phyloP scores from a whole-genome alignment of 768 basidiomycete species.

The Russula olivacea region DNA sequence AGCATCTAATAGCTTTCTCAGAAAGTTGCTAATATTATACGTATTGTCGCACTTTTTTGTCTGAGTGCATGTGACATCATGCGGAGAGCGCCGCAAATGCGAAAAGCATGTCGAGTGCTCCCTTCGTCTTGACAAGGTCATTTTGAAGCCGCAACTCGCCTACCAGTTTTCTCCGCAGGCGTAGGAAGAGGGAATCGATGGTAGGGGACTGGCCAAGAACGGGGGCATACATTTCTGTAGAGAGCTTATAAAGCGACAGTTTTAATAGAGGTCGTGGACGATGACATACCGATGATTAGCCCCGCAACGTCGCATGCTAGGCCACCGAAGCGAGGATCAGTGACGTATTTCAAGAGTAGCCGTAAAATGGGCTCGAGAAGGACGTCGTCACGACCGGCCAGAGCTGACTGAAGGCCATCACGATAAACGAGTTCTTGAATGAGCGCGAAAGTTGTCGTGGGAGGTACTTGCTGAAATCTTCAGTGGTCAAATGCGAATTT shows the following conservation, averaged over 20 bases:
- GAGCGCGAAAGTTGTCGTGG: constrained; percentile 81
- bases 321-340: constrained; percentile 90
- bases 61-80: constrained; percentile 15
- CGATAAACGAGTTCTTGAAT: constrained; percentile 91
- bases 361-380: constrained; percentile 87
- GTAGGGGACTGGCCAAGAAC: constrained; percentile 92
- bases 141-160: constrained; percentile 85
- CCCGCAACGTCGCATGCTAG: constrained; percentile 75
- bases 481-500: constrained; percentile 6
- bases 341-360: constrained; percentile 75
- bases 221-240: constrained; percentile 80
- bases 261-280: background rate
- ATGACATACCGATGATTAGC: constrained; percentile 71
- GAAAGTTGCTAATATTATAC: constrained; percentile 32
- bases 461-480: constrained; percentile 61
- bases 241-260: constrained; percentile 16
- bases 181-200: constrained; percentile 80
- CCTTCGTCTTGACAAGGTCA: constrained; percentile 75
- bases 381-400: constrained; percentile 89
- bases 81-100: constrained; percentile 44
- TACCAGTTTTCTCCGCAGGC: constrained; percentile 76
- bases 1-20: constrained; percentile 60
- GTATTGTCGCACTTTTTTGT: constrained; percentile 24
- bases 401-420: constrained; percentile 79
- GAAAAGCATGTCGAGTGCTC: constrained; percentile 88